Evolutionary conservation across 2,329 filamentous ascomycete genomes (phyloP).

Genomic region (Claviceps citrina): DNA sequence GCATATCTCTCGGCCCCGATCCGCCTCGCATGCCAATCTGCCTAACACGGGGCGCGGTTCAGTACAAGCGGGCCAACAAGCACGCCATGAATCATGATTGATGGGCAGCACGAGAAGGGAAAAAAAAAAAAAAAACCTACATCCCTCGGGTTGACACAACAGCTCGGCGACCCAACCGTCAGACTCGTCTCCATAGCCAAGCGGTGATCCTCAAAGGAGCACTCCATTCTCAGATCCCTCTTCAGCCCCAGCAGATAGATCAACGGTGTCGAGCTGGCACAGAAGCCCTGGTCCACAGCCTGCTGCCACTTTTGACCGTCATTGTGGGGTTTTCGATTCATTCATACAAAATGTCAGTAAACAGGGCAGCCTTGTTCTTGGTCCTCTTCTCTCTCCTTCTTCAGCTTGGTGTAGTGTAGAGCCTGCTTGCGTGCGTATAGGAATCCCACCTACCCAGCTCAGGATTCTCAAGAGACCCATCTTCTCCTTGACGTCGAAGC

Average conservation of each 20-base stretch:
- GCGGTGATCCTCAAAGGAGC: constrained; percentile 7
- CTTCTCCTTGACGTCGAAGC: constrained; percentile 23
- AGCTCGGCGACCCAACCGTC: constrained; percentile 9
- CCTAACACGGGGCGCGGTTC: too few relatives aligned
- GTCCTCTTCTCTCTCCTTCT: not conserved
- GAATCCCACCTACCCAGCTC: constrained; percentile 18
- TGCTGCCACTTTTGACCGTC: constrained; percentile 12
- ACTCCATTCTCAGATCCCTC: constrained; percentile 15
- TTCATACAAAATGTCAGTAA: not conserved
- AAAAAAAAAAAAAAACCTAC: constrained; percentile 7
- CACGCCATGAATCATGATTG: too few relatives aligned
- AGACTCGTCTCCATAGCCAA: constrained; percentile 1
- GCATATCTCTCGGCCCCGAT: constrained; percentile 17
- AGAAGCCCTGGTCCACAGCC: not conserved
- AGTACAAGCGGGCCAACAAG: not conserved
- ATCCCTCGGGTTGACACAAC: constrained; percentile 18
- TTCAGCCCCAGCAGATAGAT: constrained; percentile 22
- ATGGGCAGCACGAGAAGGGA: too few relatives aligned
- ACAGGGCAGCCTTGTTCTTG: too few relatives aligned
- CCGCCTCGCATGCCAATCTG: constrained; percentile 16
- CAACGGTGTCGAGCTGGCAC: constrained; percentile 9
- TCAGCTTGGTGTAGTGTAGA: too few relatives aligned
- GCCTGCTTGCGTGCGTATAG: too few relatives aligned
- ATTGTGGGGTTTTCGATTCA: too few relatives aligned
- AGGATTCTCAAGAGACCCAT: constrained; percentile 19